Evolutionary conservation across 106 monocot genomes (phyloP).

Genomic region (Hemerocallis citrina): DNA sequence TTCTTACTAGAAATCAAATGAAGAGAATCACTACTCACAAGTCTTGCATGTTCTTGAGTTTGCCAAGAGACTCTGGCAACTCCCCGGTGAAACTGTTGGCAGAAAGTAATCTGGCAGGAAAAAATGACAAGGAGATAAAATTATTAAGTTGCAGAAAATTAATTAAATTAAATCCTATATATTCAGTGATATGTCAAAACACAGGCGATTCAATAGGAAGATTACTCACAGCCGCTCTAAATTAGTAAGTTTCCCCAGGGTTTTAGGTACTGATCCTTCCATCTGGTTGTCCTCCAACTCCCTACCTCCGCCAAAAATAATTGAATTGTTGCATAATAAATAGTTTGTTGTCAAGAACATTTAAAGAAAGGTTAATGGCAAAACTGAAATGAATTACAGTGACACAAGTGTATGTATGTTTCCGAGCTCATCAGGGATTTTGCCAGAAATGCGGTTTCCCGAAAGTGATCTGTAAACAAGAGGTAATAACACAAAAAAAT

Average conservation of each 20-base stretch:
- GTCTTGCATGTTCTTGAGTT: slow-evolving; percentile 26
- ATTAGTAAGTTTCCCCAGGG: slow-evolving; percentile 13
- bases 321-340: not conserved
- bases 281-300: slow-evolving; percentile 10
- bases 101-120: slow-evolving; percentile 5
- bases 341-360: too few species aligned
- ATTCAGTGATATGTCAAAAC: too few species aligned
- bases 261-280: slow-evolving; percentile 7
- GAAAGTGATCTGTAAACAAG: slow-evolving; percentile 19
- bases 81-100: slow-evolving; percentile 24
- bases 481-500: not conserved
- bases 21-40: slow-evolving; percentile 16
- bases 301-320: not conserved
- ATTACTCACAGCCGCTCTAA: slow-evolving; percentile 10
- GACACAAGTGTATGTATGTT: slow-evolving; percentile 14
- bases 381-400: slow-evolving; percentile 28
- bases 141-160: not conserved
- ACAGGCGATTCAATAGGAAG: too few species aligned
- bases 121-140: not conserved
- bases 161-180: too few species aligned
- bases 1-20: not conserved
- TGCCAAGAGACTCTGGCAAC: slow-evolving; percentile 32
- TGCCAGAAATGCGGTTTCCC: slow-evolving; percentile 21
- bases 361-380: too few species aligned
- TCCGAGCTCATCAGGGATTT: slow-evolving; percentile 26